A percentile compares a stretch with the other conserved stretches of the same genome.
phyloP scores from a whole-genome alignment of 1,284 basidiomycete species.

The Exobasidium cylindrosporum region DNA sequence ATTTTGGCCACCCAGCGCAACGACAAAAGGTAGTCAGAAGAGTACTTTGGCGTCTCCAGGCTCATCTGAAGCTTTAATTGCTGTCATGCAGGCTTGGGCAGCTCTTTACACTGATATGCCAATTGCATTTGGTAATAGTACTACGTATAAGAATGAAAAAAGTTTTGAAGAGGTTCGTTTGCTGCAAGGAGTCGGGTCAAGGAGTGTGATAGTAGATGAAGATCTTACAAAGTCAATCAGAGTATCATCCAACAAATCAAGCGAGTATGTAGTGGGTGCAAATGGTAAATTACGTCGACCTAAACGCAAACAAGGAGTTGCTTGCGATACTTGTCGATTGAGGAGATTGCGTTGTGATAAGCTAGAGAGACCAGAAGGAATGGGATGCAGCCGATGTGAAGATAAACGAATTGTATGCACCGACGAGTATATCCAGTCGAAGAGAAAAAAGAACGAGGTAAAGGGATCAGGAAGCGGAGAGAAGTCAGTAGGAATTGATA shows the following conservation, averaged over 20 bases:
- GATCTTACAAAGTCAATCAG: conserved; percentile 1
- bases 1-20: conserved; percentile 18
- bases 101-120: conserved; percentile 46
- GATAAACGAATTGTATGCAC: conserved; percentile 53
- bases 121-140: conserved; percentile 42
- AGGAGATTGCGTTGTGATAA: conserved; percentile 49
- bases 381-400: conserved; percentile 49
- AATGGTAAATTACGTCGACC: conserved; percentile 24
- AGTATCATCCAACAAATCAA: background rate
- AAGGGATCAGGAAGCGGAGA: background rate
- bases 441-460: conserved; percentile 18
- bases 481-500: background rate
- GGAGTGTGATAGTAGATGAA: too few species aligned
- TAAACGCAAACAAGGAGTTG: conserved; percentile 52
- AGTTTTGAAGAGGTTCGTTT: conserved; percentile 23
- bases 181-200: conserved; percentile 17
- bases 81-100: conserved; percentile 45
- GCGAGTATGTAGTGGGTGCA: conserved; percentile 4
- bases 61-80: conserved; percentile 40
- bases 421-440: conserved; percentile 49
- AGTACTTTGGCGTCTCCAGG: conserved; percentile 42
- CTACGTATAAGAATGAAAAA: too few species aligned
- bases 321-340: conserved; percentile 51
- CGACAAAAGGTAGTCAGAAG: conserved; percentile 15
- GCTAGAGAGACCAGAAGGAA: conserved; percentile 45